Base-by-base conservation (phyloP, 2,329 filamentous ascomycete species). In the Talaromyces piceae region DNA sequence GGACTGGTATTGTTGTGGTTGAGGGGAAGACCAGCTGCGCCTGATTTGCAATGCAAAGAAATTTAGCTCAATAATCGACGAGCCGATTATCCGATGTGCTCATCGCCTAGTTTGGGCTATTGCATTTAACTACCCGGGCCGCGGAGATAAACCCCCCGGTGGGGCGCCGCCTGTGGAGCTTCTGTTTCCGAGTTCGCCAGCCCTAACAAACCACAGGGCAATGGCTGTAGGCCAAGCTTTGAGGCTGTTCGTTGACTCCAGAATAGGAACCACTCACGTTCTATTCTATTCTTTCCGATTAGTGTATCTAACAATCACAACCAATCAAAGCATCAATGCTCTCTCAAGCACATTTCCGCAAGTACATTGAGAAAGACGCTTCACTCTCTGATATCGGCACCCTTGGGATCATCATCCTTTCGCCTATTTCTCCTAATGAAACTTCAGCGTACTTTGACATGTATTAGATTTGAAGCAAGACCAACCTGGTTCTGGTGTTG, bases 401-500 rank as follows among this genome's bases (percentile, higher is more conserved):
- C 5, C 60, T 61, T 25, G 59, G 59, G 11, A 51, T 56, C 37
- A 46, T 62, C 41, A 54, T 62, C 3, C 56, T 61, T 4, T 62
- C 60, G 3, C 59, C 58, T 1, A 62, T 62, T 26, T 62, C 60
- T 3, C 59, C 59, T 22, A 59, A 58, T 1, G 51, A 59, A 16
- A 61, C n/a, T 62, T 62, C 25, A 57, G 59, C 2, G 60, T 62
- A 1, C 46, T 58, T n/a, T 2, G 60, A 62, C 47, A 59, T 62
- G 58, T 58, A 56, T 7, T 50, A 55, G 0, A 56, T 61, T 4
- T 52, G 53, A 7, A 60, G 56, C 43, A 55, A 50, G 5, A 58
- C 55, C 3, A 57, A 59, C 33, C 58, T 62, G 13, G 45, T 62
- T 33, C 57, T 62, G 23, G 59, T 62, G 6, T 41, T 62, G 26